Evolutionary conservation across 768 basidiomycete species (phyloP), one percentile per base, ranked within the genome.

Genomic region (Lactarius akahatsu): DNA sequence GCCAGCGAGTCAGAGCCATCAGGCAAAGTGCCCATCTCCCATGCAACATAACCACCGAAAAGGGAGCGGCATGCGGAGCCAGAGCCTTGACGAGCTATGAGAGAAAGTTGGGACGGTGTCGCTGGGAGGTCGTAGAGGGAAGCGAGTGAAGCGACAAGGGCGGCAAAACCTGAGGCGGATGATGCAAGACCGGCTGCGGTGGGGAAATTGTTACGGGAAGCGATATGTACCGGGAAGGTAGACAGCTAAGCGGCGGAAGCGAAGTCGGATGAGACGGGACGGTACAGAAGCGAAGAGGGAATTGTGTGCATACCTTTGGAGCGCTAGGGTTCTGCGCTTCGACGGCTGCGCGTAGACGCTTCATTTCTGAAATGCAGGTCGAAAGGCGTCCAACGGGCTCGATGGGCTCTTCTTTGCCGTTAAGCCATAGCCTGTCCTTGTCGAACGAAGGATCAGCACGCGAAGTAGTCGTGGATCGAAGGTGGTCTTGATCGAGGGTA

Each of bases 181-280:
- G 96, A 98, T 1, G 97, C 97, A 55, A 99, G 87, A 4, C 97
- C 97, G 0, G 97, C 97, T 16, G 97, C 97, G 16, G 97, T 99
- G 36, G 97, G 97, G 83, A 99, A 98, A 81, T 98, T 98, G 84
- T 99, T 99, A 80, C 86, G 89, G 8, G 96, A 98, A 64, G 87
- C 86, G 72, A 99, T 94, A 79, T 94, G 95, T 4, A 98, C 85
- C 20, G 83, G 79, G 76, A 80, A 91, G 18, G 79, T 71, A 0
- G 94, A 91, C 43, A 96, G 77, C 89, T 92, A 72, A 4, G 16
- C 41, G 38, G 62, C 34, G 43, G 32, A 59, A 59, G 58, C 57
- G 43, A 57, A 30, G 2, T 47, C 54, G 28, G 64, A 71, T 71
- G 70, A 69, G 68, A 30, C 9, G 41, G 38, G 3, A 13, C 28